Evolutionary conservation across 1,284 basidiomycete species (phyloP), one percentile per base, ranked within the genome.

Genomic region (Nidula niveotomentosa): DNA sequence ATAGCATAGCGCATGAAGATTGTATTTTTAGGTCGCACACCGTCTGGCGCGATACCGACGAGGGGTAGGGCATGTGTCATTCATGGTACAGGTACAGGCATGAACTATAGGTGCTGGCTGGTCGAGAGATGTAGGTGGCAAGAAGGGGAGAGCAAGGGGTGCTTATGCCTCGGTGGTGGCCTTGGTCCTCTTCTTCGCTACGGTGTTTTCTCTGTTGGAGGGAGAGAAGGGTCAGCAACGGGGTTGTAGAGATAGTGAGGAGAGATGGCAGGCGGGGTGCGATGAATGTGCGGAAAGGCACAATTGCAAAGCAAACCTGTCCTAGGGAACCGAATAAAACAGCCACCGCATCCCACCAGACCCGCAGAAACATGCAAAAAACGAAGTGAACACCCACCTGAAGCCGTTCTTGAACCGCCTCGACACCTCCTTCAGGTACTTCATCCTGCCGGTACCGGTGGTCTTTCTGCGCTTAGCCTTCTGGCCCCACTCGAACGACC

Each of bases 401-500:
- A 95, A 96, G 57, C 96, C 96, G 74, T 98, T 98, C 91, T 98
- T 98, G 89, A 96, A 96, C 67, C 93, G 85, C 70, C 93, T 86
- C 64, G 89, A 86, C 52, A 97, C 95, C 55, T 81, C 75, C 85
- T 96, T 97, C 77, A 99, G 86, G 86, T 96, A 88, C 63, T 84
- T 82, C 95, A 98, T 97, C 70, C 96, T 87, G 64, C 96, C 96
- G 65, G 96, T 96, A 65, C 96, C 96, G 62, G 96, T 95, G 55
- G 95, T 97, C 89, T 97, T 96, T 88, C 96, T 90, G 80, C 96
- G 90, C 88, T 98, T 98, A 58, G 96, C 96, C 87, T 99, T 99
- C 74, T 90, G 84, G 65, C 94, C 94, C 96, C 96, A 99, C 79
- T 98, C 91, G 79, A 88, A 98, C 67, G 93, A 96, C 71, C 96